Evolutionary conservation across 2,329 filamentous ascomycete species (phyloP).

Genomic region (Phyllosticta capitalensis): DNA sequence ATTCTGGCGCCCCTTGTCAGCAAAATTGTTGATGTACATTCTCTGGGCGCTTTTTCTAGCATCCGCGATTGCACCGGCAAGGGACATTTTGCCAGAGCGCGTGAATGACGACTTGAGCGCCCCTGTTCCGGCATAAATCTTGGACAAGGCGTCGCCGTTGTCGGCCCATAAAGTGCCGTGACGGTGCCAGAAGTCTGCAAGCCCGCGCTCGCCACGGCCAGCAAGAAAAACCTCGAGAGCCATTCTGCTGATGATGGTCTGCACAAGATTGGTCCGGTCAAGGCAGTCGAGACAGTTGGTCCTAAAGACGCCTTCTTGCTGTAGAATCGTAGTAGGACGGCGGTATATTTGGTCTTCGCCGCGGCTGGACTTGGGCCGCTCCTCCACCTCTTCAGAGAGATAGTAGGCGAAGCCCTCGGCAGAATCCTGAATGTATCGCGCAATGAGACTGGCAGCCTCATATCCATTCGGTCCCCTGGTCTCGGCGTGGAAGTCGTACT

Average conservation of each 20-base stretch:
- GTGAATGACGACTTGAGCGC: slow-evolving; percentile 95
- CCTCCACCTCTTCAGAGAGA: slow-evolving; percentile 62
- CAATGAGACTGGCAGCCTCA: slow-evolving; percentile 80
- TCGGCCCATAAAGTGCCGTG: slow-evolving; percentile 95
- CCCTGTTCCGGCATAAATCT: slow-evolving; percentile 93
- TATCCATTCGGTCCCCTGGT: slow-evolving; percentile 80
- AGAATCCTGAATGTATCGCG: slow-evolving; percentile 65
- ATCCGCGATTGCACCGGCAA: slow-evolving; percentile 90
- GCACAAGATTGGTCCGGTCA: slow-evolving; percentile 90
- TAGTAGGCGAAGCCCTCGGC: slow-evolving; percentile 90
- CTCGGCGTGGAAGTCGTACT: slow-evolving; percentile 95
- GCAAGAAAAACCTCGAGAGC: slow-evolving; percentile 74
- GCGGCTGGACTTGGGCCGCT: slow-evolving; percentile 35
- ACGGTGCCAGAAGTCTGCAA: slow-evolving; percentile 78
- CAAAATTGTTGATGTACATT: slow-evolving; percentile 95
- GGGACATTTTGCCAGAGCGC: slow-evolving; percentile 86
- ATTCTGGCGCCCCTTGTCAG: slow-evolving; percentile 84
- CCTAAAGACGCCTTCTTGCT: slow-evolving; percentile 91
- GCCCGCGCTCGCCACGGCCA: slow-evolving; percentile 60
- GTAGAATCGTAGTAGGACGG: slow-evolving; percentile 58
- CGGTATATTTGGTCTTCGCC: slow-evolving; percentile 27
- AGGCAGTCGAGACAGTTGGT: slow-evolving; percentile 96
- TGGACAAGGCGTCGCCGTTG: slow-evolving; percentile 87
- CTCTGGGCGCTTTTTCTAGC: slow-evolving; percentile 88
- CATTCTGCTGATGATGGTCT: slow-evolving; percentile 92